Evolutionary conservation across 2,329 filamentous ascomycete species (phyloP).

Genomic region (Juglanconis oblonga): DNA sequence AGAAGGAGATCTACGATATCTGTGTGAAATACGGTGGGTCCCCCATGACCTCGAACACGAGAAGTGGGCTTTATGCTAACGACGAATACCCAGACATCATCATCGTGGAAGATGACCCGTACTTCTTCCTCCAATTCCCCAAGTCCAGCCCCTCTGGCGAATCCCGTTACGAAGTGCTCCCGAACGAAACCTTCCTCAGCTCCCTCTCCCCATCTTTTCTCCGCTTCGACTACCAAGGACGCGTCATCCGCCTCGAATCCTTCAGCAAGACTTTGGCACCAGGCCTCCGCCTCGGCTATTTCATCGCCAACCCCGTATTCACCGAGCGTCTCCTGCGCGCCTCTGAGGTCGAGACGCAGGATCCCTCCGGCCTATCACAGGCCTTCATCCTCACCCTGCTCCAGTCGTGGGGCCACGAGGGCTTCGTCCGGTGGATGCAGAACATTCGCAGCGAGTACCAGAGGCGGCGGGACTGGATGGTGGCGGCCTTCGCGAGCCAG

Average conservation of each 20-base stretch:
- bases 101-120: conserved; percentile 67
- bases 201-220: conserved; percentile 24
- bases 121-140: conserved; percentile 27
- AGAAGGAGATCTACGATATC: conserved; percentile 54
- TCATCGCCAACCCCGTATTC: conserved; percentile 36
- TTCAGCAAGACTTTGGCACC: conserved; percentile 72
- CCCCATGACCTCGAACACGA: conserved; percentile 52
- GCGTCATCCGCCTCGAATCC: conserved; percentile 59
- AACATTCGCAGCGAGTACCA: conserved; percentile 68
- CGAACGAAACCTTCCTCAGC: conserved; percentile 18
- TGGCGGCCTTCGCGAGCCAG: conserved; percentile 46
- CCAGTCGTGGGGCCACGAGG: conserved; percentile 69
- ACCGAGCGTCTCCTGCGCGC: conserved; percentile 28
- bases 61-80: conserved; percentile 37
- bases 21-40: conserved; percentile 38
- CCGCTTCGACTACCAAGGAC: conserved; percentile 24
- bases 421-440: conserved; percentile 74
- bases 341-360: conserved; percentile 57
- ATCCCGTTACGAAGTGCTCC: not conserved
- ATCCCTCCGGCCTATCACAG: conserved; percentile 66
- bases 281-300: conserved; percentile 66
- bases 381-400: conserved; percentile 24
- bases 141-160: not conserved
- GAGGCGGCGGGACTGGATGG: conserved; percentile 59
- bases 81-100: conserved; percentile 31